Conservation (phyloP, 2,329 filamentous ascomycete genomes). For the Rasamsonia emersonii region DNA sequence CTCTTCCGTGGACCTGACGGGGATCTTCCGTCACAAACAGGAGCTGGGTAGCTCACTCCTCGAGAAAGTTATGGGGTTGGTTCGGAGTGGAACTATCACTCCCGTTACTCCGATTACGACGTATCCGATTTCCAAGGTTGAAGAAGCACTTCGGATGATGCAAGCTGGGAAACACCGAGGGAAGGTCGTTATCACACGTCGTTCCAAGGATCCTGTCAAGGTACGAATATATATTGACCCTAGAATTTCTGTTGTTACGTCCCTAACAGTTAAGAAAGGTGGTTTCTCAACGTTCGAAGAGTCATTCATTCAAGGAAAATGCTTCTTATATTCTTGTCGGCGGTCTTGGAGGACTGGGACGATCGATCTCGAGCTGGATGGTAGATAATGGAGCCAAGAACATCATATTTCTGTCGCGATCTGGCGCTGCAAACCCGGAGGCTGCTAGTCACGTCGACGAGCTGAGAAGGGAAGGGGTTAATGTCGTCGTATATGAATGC, state of each 20-base stretch:
- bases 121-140: conserved; percentile 18
- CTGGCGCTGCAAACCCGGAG: too few species aligned
- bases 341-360: conserved; percentile 4
- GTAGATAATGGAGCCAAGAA: conserved; percentile 1
- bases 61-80: neutral
- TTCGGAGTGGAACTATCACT: too few species aligned
- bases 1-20: neutral
- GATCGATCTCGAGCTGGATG: conserved; percentile 4
- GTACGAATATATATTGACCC: too few species aligned
- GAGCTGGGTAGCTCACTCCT: neutral
- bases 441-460: too few species aligned
- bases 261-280: neutral
- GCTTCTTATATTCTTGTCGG: conserved; percentile 2
- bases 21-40: neutral
- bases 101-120: too few species aligned
- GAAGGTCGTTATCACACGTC: conserved; percentile 32
- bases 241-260: too few species aligned
- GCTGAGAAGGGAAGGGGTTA: too few species aligned
- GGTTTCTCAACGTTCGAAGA: neutral
- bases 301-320: neutral
- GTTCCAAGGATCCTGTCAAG: too few species aligned
- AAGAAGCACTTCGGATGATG: conserved; percentile 19
- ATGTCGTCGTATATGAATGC: too few species aligned
- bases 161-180: conserved; percentile 25
- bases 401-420: too few species aligned